phyloP scores from a whole-genome alignment of 129 eudicot genomes.

The Calendula officinalis region DNA sequence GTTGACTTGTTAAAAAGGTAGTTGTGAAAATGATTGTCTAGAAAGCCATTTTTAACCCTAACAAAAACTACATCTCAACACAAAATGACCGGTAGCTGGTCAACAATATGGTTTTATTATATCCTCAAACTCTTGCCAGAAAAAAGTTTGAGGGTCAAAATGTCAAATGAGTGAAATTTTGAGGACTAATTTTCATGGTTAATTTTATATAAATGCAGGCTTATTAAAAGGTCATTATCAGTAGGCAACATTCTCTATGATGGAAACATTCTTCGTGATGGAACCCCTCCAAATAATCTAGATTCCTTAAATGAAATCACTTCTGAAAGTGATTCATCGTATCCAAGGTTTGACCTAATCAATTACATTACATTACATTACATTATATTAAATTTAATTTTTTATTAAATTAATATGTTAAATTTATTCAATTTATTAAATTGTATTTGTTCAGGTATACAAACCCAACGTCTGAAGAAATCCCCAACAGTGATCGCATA shows the following conservation, averaged over 20 bases:
- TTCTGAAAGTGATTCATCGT: slow-evolving; percentile 28
- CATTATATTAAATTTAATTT: background rate
- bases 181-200: background rate
- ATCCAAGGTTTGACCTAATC: slow-evolving; percentile 48
- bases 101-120: too few relatives aligned
- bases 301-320: too few relatives aligned
- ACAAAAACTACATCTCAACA: too few relatives aligned
- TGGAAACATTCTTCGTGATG: slow-evolving; percentile 59
- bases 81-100: too few relatives aligned
- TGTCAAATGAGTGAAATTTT: too few relatives aligned
- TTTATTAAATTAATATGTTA: background rate
- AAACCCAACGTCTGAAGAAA: slow-evolving; percentile 46
- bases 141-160: too few relatives aligned
- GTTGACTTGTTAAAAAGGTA: too few relatives aligned
- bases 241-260: slow-evolving; percentile 77
- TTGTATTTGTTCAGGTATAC: slow-evolving; percentile 41
- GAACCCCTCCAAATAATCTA: slow-evolving; percentile 26
- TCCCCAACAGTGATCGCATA: slow-evolving; percentile 42
- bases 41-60: too few relatives aligned
- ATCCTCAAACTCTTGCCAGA: too few relatives aligned
- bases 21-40: too few relatives aligned
- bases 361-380: background rate
- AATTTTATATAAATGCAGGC: slow-evolving; percentile 41
- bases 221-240: slow-evolving; percentile 68
- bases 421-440: background rate